Base-by-base conservation (phyloP, 805 yeast genomes). In the Candida rishiriensis region DNA sequence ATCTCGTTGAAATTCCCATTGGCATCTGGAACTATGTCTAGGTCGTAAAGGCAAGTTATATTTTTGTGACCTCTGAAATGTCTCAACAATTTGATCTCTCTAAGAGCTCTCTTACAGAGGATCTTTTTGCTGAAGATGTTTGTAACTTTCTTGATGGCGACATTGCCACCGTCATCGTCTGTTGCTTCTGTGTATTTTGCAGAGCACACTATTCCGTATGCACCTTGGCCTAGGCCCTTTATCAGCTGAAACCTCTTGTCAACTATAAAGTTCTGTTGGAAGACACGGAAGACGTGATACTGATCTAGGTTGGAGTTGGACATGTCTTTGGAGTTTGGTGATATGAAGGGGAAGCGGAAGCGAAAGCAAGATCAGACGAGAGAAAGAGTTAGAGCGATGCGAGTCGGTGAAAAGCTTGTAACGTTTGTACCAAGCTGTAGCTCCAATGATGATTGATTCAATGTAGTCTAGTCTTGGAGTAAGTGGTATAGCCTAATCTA, bases 41-140 rank as follows among this genome's bases (percentile, higher is more conserved):
- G 75, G 64, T 93, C 99, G 61, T 93, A 93, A 14, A 93, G 70
- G 61, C 97, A 89, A 3, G 98, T 91, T 58, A 91, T 93, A 64
- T 91, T 91, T 61, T 91, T 90, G 69, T 91, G 99, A 17, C 97
- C 97, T 48, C 98, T 74, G 66, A 93, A 91, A 63, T 91, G 97
- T 56, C 90, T 85, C 49, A 93, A 70, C 29, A 93, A 73, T 64
- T 91, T 91, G 64, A 93, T 70, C 61, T 93, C 99, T 44, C 99
- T 76, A 21, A 93, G 70, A 1, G 98, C 95, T 40, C 99, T 73
- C 59, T 91, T 91, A 66, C 97, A 87, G 32, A 93, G 72, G 50
- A 93, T 86, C 63, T 89, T 88, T 65, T 90, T 90, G 49, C 87
- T 79, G 68, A 93, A 93, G 42, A 93, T 86, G 68, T 90, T 93